These are phyloP conservation scores for Phytopythium helicoides DNA, from an alignment of 352 stramenopile species.

Conservation along the genomic window DNA sequence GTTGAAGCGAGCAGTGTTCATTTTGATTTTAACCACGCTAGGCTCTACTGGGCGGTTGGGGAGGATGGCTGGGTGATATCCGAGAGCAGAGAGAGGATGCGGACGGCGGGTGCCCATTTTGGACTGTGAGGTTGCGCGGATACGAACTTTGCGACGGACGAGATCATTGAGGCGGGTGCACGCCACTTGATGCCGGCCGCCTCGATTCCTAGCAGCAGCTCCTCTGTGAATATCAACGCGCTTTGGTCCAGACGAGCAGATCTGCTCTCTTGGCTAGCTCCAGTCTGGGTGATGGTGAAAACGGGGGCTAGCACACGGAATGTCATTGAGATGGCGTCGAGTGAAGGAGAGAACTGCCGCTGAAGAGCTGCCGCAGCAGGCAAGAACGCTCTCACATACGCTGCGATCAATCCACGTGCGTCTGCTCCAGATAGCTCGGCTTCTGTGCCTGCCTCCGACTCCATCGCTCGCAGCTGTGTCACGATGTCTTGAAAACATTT, in stretches of 20 bases:
- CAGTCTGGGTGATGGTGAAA: neutral
- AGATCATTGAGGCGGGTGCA: conserved; percentile 8
- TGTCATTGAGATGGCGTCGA: conserved; percentile 24
- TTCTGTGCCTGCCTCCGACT: too few relatives aligned
- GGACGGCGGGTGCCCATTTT: conserved; percentile 38
- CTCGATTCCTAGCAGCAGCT: conserved; percentile 32
- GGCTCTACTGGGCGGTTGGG: neutral
- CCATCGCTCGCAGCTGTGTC: too few relatives aligned
- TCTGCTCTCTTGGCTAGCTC: neutral
- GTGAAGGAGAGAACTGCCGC: conserved; percentile 11
- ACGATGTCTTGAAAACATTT: too few relatives aligned
- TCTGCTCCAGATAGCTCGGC: too few relatives aligned
- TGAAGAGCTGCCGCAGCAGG: conserved; percentile 16
- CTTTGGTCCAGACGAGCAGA: conserved; percentile 4
- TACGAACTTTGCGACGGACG: conserved; percentile 16
- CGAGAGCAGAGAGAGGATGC: conserved; percentile 23
- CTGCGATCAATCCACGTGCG: too few relatives aligned
- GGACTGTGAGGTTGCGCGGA: conserved; percentile 28
- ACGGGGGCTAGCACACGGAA: conserved; percentile 8
- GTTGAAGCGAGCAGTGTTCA: neutral
- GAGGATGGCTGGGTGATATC: too few relatives aligned
- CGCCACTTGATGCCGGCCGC: conserved; percentile 19
- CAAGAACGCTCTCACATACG: conserved; percentile 16
- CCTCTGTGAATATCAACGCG: conserved; percentile 32
- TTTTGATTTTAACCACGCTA: too few relatives aligned